phyloP scores from a whole-genome alignment of 1,284 basidiomycete genomes.

The Coniferiporia weirii region DNA sequence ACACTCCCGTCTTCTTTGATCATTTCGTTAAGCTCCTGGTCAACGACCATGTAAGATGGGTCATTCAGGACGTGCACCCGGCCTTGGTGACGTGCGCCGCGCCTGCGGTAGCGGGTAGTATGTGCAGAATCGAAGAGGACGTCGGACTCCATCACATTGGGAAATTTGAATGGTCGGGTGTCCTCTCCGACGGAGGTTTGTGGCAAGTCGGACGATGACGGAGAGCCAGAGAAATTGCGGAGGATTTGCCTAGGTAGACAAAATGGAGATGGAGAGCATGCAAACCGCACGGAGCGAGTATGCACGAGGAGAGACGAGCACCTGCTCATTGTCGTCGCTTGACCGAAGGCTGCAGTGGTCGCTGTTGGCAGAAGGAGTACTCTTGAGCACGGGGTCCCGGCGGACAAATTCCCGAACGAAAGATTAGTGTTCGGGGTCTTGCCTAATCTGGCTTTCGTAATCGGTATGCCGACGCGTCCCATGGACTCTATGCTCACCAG shows the following conservation, averaged over 20 bases:
- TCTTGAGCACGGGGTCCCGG: too few relatives aligned
- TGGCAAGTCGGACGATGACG: background rate
- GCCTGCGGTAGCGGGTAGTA: constrained; percentile 3
- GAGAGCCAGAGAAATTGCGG: background rate
- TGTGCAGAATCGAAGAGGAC: constrained; percentile 13
- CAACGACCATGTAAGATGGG: constrained; percentile 30
- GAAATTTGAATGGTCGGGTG: background rate
- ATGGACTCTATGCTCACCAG: too few relatives aligned
- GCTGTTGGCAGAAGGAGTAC: background rate
- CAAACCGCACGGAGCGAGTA: background rate
- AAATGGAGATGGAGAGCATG: background rate
- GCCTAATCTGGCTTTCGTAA: background rate
- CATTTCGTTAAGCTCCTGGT: constrained; percentile 19
- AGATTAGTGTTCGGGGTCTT: background rate
- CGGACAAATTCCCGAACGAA: too few relatives aligned
- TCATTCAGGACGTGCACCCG: constrained; percentile 59
- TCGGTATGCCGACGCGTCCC: too few relatives aligned
- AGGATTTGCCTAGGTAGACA: background rate
- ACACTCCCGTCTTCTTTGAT: constrained; percentile 17
- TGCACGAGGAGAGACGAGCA: constrained; percentile 9
- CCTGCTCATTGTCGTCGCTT: constrained; percentile 9
- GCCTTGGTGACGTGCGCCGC: background rate
- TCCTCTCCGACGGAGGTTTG: background rate
- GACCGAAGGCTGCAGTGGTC: background rate
- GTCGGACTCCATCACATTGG: constrained; percentile 18